Base-by-base conservation (phyloP, 257 asterid species). In the Solanum paucissectum region DNA sequence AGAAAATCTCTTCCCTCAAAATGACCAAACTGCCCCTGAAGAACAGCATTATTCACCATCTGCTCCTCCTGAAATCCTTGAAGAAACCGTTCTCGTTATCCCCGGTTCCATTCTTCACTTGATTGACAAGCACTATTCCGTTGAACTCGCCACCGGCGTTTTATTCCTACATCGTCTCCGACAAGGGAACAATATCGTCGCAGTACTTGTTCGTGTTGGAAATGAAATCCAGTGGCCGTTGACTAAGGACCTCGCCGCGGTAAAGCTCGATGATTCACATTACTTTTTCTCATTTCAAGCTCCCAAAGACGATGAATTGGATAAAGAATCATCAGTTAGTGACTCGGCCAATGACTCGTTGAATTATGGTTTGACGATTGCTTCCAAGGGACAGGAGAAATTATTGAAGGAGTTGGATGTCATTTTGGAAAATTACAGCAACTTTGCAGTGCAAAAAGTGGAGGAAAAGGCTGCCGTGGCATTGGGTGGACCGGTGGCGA, bases 101-200 rank as follows among this genome's bases (percentile, higher is more conserved):
- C 98, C 96, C 52, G 97, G 98, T 79, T 93, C 99, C 44, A 95
- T 97, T 71, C 91, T 97, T 60, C 96, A 97, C 86, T 94, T 97
- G 87, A 97, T 97, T 88, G 99, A 97, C 88, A 88, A 85, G 64
- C 94, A 94, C 52, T 95, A 92, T 94, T 95, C 98, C 88, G 95
- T 95, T 88, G 98, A 97, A 96, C 99, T 97, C 71, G 96, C 99
- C 82, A 75, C 92, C 75, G 99, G 99, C 7, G 98, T 95, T 88
- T 94, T 97, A 46, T 83, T 55, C 33, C 88, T 95, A 88, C 86
- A 90, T 81, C 88, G 96, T 87, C 92, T 97, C 76, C 90, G 88
- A 6, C 96, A 97, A 84, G 96, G 94, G 0, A 90, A 87, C 4
- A 91, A 88, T 86, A 91, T 94, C 52, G 89, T 96, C 46, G 98